phyloP scores from a whole-genome alignment of 352 stramenopile species.

The Pythium folliculosum region DNA sequence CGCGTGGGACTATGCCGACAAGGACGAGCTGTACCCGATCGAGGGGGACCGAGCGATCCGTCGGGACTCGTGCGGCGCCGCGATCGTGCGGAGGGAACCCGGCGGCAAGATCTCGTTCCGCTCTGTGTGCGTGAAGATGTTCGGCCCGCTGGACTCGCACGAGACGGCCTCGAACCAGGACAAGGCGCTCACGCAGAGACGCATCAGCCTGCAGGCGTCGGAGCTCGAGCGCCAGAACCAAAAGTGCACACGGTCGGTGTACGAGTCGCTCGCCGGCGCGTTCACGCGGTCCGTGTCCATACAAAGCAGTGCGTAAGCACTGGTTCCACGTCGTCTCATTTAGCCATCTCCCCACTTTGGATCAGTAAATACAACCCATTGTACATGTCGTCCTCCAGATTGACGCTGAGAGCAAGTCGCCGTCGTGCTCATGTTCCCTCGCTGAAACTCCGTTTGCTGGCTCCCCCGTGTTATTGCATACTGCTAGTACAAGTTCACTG shows the following conservation, averaged over 20 bases:
- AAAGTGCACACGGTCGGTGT: conserved; percentile 57
- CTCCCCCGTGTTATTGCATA: background rate
- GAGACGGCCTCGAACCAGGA: conserved; percentile 37
- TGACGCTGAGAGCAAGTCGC: too few relatives aligned
- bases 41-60: conserved; percentile 34
- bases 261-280: conserved; percentile 35
- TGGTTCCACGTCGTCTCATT: background rate
- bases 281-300: conserved; percentile 18
- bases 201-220: conserved; percentile 54
- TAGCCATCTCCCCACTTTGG: background rate
- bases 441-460: too few relatives aligned
- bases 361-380: background rate
- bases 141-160: conserved; percentile 38
- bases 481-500: background rate
- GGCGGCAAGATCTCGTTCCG: conserved; percentile 57
- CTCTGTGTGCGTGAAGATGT: conserved; percentile 62
- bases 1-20: conserved; percentile 69
- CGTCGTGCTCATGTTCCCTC: too few relatives aligned
- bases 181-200: conserved; percentile 34
- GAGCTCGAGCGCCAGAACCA: conserved; percentile 52
- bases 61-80: conserved; percentile 51
- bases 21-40: conserved; percentile 53
- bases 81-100: conserved; percentile 44
- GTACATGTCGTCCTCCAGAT: too few relatives aligned
- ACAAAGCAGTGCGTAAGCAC: conserved; percentile 1